Percentiles rank a stretch among this genome's conserved stretches.
These are phyloP conservation scores for Pseudopyricularia javanii DNA, from an alignment of 2,329 filamentous ascomycete species.

Conservation along the genomic window DNA sequence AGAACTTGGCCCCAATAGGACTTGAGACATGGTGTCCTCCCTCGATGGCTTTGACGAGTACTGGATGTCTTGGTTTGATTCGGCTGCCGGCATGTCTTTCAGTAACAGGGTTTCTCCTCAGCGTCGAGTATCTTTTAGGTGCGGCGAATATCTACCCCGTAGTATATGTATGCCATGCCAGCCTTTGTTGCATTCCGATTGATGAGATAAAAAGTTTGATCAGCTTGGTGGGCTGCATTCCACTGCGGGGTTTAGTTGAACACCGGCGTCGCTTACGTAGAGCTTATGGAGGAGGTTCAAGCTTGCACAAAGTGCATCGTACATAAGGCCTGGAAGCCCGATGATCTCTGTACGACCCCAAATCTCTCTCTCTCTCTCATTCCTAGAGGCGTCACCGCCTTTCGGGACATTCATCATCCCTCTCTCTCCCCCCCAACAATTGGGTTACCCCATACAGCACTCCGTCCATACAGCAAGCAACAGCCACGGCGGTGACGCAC, in stretches of 20 bases:
- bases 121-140: not conserved
- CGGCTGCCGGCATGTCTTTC: not conserved
- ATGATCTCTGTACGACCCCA: too few species aligned
- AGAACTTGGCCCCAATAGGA: not conserved
- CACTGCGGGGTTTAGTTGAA: not conserved
- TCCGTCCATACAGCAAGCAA: not conserved
- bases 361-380: too few species aligned
- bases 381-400: not conserved
- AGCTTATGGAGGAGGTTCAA: too few species aligned
- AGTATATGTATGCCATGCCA: not conserved
- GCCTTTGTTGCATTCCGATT: not conserved
- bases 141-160: not conserved
- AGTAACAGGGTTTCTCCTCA: not conserved
- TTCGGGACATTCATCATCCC: not conserved
- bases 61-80: not conserved
- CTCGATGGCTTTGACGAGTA: not conserved
- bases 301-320: too few species aligned
- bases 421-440: not conserved
- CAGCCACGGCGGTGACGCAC: not conserved
- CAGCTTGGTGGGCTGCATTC: not conserved
- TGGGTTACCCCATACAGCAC: not conserved
- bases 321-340: too few species aligned
- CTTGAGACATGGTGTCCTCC: not conserved
- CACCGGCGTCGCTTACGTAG: not conserved
- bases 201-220: not conserved